Base-by-base conservation (phyloP, 2,329 filamentous ascomycete genomes). In the Emergomyces orientalis region DNA sequence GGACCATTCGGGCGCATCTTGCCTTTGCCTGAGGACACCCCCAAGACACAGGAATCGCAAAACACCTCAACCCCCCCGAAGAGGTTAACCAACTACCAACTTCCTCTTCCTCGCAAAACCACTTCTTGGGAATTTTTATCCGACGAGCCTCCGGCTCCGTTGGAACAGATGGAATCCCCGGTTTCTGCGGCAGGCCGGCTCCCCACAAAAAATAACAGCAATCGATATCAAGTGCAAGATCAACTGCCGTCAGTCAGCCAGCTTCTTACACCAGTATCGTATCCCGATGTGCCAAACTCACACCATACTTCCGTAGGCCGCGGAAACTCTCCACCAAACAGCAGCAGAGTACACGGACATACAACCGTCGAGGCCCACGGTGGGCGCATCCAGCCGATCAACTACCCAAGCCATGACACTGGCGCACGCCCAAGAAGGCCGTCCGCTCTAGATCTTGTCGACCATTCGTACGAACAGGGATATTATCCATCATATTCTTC, bases 1-100 rank as follows among this genome's bases (percentile, higher is more conserved):
- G 75, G 75, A 66, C 72, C 73, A 61, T 76, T 76, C 68, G 75
- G 75, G 66, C 72, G 73, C 71, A 76, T 71, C 68, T 73, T 76
- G 66, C 71, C 73, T 66, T 64, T 66, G 57, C 67, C 62, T 64
- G 70, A 39, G 30, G 61, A 73, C 64, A 63, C 65, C 61, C 63
- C 62, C 56, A 66, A 68, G 56, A 63, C 70, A 54, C 70, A 71
- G 65, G 69, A 67, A 58, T 65, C 69, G 57, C 63, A 70, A 64
- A 68, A 70, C 52, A 65, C 56, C 65, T 56, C 68, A 67, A 74
- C 74, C 64, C 67, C 65, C 56, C 70, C 69, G 58, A 61, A 71
- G 59, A 56, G 71, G 65, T 67, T 69, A 70, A 60, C 70, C 65
- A 73, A 72, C 59, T 78, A 76, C 66, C 74, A 75, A 63, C 76